These are phyloP conservation scores for Cyberlindnera japonica DNA, from an alignment of 805 yeast species.

Conservation along the genomic window DNA sequence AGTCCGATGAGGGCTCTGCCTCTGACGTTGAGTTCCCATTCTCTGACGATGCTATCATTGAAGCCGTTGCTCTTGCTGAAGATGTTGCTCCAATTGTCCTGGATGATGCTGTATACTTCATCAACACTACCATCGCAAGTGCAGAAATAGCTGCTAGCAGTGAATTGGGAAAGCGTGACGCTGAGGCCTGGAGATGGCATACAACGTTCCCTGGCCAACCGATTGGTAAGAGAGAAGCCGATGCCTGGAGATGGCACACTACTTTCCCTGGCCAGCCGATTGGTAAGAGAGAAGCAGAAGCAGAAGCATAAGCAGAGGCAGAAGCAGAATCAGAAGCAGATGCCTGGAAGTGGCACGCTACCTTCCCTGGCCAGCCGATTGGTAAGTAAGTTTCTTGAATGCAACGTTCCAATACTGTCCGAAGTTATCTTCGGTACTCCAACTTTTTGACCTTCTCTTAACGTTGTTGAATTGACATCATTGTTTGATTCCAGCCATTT, in stretches of 20 bases:
- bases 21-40: conserved; percentile 26
- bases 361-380: conserved; percentile 16
- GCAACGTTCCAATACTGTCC: too few species aligned
- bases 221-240: conserved; percentile 21
- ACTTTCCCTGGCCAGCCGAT: conserved; percentile 21
- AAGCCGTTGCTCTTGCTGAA: conserved; percentile 22
- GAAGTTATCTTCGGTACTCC: too few species aligned
- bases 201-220: conserved; percentile 19
- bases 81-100: conserved; percentile 25
- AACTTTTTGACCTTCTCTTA: too few species aligned
- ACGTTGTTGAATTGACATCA: too few species aligned
- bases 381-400: conserved; percentile 22
- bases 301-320: conserved; percentile 17
- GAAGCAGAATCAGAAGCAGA: conserved; percentile 19
- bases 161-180: conserved; percentile 21
- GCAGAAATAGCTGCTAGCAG: conserved; percentile 15
- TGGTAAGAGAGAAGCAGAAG: conserved; percentile 19
- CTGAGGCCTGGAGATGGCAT: conserved; percentile 25
- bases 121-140: conserved; percentile 25
- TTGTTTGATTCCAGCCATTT: too few species aligned
- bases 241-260: conserved; percentile 22
- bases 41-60: conserved; percentile 27
- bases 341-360: conserved; percentile 23
- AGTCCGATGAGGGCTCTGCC: conserved; percentile 11
- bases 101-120: conserved; percentile 25